Base-by-base conservation (phyloP, 2,329 filamentous ascomycete genomes). In the Fusarium tuaranense region DNA sequence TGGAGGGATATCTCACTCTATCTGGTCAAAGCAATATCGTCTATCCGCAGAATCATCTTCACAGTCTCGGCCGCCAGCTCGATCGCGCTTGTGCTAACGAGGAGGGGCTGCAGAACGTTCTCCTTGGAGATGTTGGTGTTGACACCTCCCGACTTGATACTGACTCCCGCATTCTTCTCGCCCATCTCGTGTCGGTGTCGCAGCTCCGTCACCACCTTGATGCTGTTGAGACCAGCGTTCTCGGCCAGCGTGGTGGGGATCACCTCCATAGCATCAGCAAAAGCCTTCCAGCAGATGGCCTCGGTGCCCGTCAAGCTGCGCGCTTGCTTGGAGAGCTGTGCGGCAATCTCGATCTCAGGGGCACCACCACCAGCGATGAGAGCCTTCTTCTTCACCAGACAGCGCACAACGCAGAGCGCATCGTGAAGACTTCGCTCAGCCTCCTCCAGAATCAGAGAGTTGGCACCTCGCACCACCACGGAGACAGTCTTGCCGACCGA, bases 331-430 rank as follows among this genome's bases (percentile, higher is more conserved):
- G 93, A 91, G 38, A 99, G 90, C 80, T 94, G 90, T 65, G 97
- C 93, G 25, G 97, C 94, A 79, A 99, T 96, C 85, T 98, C 95
- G 80, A 98, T 97, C 85, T 99, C 97, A 30, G 97, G 94, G 2
- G 97, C 97, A 82, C 97, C 97, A 80, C 97, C 97, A 84, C 97
- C 97, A 16, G 97, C 96, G 79, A 99, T 97, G 67, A 99, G 91
- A n/a, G 97, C 97, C 87, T 97, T 97, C 91, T 98, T 99, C 92
- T 99, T 99, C 78, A 99, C 97, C 71, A 99, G 87, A 82, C 97
- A 99, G 79, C 97, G 93, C 78, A 99, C 95, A 61, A 98, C 97
- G 83, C 97, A 99, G 75, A 98, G 95, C 34, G 97, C 97, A 80
- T 99, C 97, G 88, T 99, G 97, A 65, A 99, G 90, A 77, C 94